Evolutionary conservation across 176 grass and related monocot genomes (phyloP), one percentile per base, ranked within the genome.

Genomic region (Poa annua): DNA sequence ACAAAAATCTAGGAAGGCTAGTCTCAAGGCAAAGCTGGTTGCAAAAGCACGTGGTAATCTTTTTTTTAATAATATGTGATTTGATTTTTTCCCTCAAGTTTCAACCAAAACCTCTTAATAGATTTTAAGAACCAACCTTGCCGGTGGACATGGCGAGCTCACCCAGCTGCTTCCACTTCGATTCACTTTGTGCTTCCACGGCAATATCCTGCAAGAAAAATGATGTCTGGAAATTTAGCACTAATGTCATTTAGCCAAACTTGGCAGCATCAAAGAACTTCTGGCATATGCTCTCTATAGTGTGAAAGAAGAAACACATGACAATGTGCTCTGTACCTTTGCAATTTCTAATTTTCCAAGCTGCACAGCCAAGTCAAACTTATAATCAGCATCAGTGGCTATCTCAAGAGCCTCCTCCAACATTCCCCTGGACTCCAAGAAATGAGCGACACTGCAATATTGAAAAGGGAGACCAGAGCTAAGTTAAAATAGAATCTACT

Each of bases 121-220:
- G 20, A 65, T 74, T 84, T 50, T 74, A 81, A 80, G 49, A 88
- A 76, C 76, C 65, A 82, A 98, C 96, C 87, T 98, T 98, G 63
- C 96, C 96, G 44, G 85, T 90, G 59, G 93, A 98, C 89, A 98
- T 89, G 57, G 96, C 96, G 3, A 96, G 84, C 62, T 96, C 96
- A 29, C 96, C 96, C 76, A 98, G 73, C 87, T 96, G 93, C 80
- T 98, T 98, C 96, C 93, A 98, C 86, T 98, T 98, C 15, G 96
- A 98, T 83, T 98, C 93, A 80, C 93, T 96, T 87, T 96, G 96
- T n/a, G 90, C 85, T 87, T 96, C 93, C 83, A 74, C 78, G 4
- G 93, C 93, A 38, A 98, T 96, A 83, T 89, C 87, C 96, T 98
- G 80, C 79, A 87, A 6, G 47, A 34, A 55, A 88, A 80, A 86